A percentile compares a stretch with the other conserved stretches of the same genome.
Evolutionary conservation across 371 early-diverging fungal genomes (phyloP).

Genomic region (Scutellospora calospora): DNA sequence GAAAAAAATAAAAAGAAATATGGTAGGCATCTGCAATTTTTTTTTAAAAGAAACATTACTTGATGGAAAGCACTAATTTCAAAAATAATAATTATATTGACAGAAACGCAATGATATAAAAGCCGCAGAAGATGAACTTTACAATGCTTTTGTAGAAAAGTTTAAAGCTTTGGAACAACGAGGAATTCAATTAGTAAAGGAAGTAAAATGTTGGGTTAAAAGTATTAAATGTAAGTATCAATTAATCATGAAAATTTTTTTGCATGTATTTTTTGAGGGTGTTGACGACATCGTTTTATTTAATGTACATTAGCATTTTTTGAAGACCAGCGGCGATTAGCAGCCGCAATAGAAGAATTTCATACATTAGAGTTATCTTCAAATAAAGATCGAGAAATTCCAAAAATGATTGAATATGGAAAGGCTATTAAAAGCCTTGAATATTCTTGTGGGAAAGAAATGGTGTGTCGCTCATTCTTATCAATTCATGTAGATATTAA

Average conservation of each 20-base stretch:
- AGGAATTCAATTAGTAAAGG: slow-evolving; percentile 60
- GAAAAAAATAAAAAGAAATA: no score
- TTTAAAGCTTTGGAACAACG: slow-evolving; percentile 68
- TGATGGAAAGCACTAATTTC: no score
- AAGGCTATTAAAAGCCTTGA: slow-evolving; percentile 17
- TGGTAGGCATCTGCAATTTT: no score
- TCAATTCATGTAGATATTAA: not conserved
- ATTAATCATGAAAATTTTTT: no score
- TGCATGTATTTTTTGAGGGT: no score
- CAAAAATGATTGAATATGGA: slow-evolving; percentile 30
- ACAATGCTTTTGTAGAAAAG: slow-evolving; percentile 65
- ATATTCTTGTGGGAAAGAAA: slow-evolving; percentile 37
- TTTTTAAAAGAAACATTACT: no score
- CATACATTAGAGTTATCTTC: slow-evolving; percentile 55
- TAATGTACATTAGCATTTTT: slow-evolving; percentile 53
- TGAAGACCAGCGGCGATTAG: slow-evolving; percentile 64
- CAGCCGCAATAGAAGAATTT: slow-evolving; percentile 63
- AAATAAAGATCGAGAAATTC: slow-evolving; percentile 41
- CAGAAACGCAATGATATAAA: slow-evolving; percentile 48
- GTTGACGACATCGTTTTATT: no score
- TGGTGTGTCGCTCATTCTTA: not conserved
- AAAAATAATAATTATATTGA: no score
- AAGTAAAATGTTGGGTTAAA: slow-evolving; percentile 64
- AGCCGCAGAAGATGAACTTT: slow-evolving; percentile 63
- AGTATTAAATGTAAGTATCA: slow-evolving; percentile 52